A percentile compares a stretch with the other conserved stretches of the same genome.
phyloP scores from a whole-genome alignment of 2,329 filamentous ascomycete genomes.

The Pseudogymnoascus sp. region DNA sequence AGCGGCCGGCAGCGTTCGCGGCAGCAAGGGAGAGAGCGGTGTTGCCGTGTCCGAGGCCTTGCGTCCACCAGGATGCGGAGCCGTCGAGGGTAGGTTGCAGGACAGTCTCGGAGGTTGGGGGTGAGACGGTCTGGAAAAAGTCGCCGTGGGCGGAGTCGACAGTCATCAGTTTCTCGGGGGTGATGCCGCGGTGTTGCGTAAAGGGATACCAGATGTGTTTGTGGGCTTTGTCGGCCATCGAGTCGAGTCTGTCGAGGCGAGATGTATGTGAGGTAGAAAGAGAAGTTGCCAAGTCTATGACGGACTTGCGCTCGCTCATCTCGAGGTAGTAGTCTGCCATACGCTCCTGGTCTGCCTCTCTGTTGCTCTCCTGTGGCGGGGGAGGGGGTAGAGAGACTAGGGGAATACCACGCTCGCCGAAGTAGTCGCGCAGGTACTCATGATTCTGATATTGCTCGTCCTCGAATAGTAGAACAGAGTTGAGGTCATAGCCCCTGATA shows the following conservation, averaged over 20 bases:
- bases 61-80: slow-evolving; percentile 88
- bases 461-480: slow-evolving; percentile 61
- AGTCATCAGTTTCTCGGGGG: slow-evolving; percentile 55
- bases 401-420: slow-evolving; percentile 50
- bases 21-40: slow-evolving; percentile 64
- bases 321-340: slow-evolving; percentile 60
- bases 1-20: slow-evolving; percentile 73
- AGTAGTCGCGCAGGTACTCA: slow-evolving; percentile 61
- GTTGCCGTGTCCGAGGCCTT: slow-evolving; percentile 76
- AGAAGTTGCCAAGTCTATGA: slow-evolving; percentile 41
- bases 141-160: slow-evolving; percentile 79
- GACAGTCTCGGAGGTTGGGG: slow-evolving; percentile 23
- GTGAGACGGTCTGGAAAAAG: slow-evolving; percentile 57
- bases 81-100: slow-evolving; percentile 69
- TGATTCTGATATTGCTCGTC: slow-evolving; percentile 62
- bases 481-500: slow-evolving; percentile 72
- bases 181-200: slow-evolving; percentile 65
- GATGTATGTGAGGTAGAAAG: slow-evolving; percentile 47
- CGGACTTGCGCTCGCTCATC: slow-evolving; percentile 32
- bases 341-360: slow-evolving; percentile 42
- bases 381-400: slow-evolving; percentile 53
- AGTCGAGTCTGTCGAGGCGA: slow-evolving; percentile 52
- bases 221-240: slow-evolving; percentile 55
- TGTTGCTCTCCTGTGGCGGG: slow-evolving; percentile 34
- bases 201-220: slow-evolving; percentile 78